These are phyloP conservation scores for Hygrophila difformis DNA, from an alignment of 257 asterid species.

Conservation along the genomic window DNA sequence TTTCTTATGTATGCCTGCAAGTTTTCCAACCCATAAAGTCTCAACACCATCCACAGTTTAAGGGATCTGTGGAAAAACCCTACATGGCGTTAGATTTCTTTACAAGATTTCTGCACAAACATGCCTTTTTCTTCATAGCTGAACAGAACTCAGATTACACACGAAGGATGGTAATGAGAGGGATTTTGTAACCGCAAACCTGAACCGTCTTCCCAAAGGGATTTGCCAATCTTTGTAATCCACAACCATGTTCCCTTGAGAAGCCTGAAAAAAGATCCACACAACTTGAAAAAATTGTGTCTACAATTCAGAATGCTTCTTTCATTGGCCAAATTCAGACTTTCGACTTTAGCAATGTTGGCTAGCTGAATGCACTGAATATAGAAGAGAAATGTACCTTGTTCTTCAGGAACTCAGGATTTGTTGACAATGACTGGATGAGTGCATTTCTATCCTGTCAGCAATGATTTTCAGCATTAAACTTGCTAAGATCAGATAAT, in stretches of 20 bases:
- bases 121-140: no score
- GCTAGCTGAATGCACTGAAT: background rate
- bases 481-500: background rate
- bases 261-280: slow-evolving; percentile 50
- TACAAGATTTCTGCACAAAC: no score
- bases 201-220: slow-evolving; percentile 95
- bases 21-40: slow-evolving; percentile 87
- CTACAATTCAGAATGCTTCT: background rate
- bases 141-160: background rate
- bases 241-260: slow-evolving; percentile 68
- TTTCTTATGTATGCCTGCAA: slow-evolving; percentile 81
- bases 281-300: no score
- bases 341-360: background rate
- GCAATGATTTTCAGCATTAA: slow-evolving; percentile 4
- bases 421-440: slow-evolving; percentile 80
- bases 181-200: slow-evolving; percentile 30
- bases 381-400: slow-evolving; percentile 26
- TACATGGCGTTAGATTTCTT: no score
- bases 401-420: slow-evolving; percentile 82
- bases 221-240: slow-evolving; percentile 99
- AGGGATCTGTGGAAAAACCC: slow-evolving; percentile 51
- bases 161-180: no score
- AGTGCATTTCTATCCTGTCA: slow-evolving; percentile 81
- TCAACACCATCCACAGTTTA: slow-evolving; percentile 90
- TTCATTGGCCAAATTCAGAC: background rate